These are phyloP conservation scores for Rhododendron mucronatum DNA, from an alignment of 148 eudicot species.

Conservation along the genomic window DNA sequence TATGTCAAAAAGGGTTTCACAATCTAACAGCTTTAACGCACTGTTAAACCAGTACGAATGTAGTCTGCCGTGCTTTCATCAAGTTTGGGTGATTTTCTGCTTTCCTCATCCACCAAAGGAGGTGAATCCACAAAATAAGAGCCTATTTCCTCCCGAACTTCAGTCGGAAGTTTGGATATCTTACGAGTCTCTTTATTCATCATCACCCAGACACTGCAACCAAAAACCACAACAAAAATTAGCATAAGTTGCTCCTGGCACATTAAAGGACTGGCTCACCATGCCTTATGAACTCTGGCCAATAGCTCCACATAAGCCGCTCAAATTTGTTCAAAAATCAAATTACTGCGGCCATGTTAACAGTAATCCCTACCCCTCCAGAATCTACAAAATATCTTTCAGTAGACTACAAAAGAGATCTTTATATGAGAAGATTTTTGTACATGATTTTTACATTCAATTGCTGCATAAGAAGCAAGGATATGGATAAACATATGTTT, in stretches of 20 bases:
- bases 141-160: slow-evolving; percentile 78
- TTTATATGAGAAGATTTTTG: background rate
- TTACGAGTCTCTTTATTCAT: slow-evolving; percentile 91
- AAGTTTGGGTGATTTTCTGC: slow-evolving; percentile 81
- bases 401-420: background rate
- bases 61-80: slow-evolving; percentile 64
- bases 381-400: background rate
- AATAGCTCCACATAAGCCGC: background rate
- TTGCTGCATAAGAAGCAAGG: background rate
- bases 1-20: background rate
- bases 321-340: background rate
- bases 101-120: slow-evolving; percentile 73
- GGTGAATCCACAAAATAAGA: slow-evolving; percentile 70
- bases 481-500: background rate
- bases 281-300: background rate
- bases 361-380: background rate
- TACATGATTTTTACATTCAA: background rate
- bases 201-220: slow-evolving; percentile 86
- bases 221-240: background rate
- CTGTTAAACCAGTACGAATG: slow-evolving; percentile 67
- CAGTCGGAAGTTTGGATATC: slow-evolving; percentile 88
- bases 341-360: background rate
- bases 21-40: slow-evolving; percentile 28
- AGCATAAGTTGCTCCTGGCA: background rate
- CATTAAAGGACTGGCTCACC: background rate